A percentile compares a stretch with the other conserved stretches of the same genome.
Conservation (phyloP, 306 rosid genomes). For the Biancaea sappan region DNA sequence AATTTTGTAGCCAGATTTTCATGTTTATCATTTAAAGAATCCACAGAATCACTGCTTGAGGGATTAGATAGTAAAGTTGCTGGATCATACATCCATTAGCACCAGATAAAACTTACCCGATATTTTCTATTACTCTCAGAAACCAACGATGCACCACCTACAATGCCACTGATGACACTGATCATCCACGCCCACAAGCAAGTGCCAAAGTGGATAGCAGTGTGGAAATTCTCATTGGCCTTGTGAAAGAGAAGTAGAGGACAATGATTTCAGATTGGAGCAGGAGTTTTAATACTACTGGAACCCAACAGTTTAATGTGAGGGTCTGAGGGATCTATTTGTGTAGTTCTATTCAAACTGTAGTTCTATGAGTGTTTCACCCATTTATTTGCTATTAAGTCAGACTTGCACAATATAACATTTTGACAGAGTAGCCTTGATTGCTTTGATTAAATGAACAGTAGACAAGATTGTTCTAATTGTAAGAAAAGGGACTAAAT, state of each 20-base stretch:
- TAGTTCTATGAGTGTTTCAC: not conserved
- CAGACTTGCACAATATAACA: not conserved
- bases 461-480: not conserved
- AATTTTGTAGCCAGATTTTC: not conserved
- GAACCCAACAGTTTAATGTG: not conserved
- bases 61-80: not conserved
- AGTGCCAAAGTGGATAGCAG: not conserved
- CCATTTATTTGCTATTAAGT: not conserved
- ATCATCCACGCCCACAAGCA: not conserved
- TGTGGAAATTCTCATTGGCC: not conserved
- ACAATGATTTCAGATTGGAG: slow-evolving; percentile 7
- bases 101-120: not conserved
- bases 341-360: not conserved
- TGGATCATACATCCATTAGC: not conserved
- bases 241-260: not conserved
- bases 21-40: not conserved
- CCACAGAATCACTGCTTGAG: not conserved
- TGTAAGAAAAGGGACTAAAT: too few species aligned
- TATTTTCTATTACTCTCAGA: not conserved
- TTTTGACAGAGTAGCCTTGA: not conserved
- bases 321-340: not conserved
- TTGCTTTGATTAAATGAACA: not conserved
- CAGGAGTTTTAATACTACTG: not conserved
- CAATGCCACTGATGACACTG: not conserved
- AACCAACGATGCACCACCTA: not conserved